Percentiles rank a stretch among this genome's conserved stretches.
Conservation (phyloP, 2,329 filamentous ascomycete species). For the Cercospora janseana region DNA sequence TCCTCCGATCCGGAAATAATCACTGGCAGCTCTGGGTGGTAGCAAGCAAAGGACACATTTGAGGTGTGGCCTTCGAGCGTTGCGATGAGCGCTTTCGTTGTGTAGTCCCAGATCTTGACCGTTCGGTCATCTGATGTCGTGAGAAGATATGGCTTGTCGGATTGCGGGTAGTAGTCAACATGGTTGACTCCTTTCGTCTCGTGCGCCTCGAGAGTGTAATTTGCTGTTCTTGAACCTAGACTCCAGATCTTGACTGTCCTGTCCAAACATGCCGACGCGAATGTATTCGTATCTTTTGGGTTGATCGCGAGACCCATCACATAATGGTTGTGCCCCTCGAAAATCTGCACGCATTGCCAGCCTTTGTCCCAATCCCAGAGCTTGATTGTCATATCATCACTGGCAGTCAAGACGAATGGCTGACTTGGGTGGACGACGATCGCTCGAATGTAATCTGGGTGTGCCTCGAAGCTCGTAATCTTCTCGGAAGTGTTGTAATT, state of each 20-base stretch:
- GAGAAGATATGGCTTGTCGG: conserved; percentile 78
- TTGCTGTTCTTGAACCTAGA: conserved; percentile 86
- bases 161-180: conserved; percentile 78
- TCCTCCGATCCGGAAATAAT: conserved; percentile 98
- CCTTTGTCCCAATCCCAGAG: conserved; percentile 98
- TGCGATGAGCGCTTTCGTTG: conserved; percentile 92
- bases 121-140: conserved; percentile 96
- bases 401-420: conserved; percentile 92
- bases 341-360: conserved; percentile 97
- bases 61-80: conserved; percentile 96
- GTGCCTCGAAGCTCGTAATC: conserved; percentile 93
- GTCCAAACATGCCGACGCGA: conserved; percentile 81
- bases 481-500: conserved; percentile 99
- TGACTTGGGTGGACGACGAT: conserved; percentile 94
- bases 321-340: conserved; percentile 94
- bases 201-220: conserved; percentile 95
- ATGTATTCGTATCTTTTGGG: conserved; percentile 76
- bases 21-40: conserved; percentile 92
- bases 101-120: conserved; percentile 99
- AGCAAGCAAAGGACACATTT: conserved; percentile 97
- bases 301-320: conserved; percentile 97
- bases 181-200: conserved; percentile 98
- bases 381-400: conserved; percentile 98
- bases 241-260: conserved; percentile 98
- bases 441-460: conserved; percentile 96